Base-by-base conservation (phyloP, 352 stramenopile species). In the Paralagenidium karlingii region DNA sequence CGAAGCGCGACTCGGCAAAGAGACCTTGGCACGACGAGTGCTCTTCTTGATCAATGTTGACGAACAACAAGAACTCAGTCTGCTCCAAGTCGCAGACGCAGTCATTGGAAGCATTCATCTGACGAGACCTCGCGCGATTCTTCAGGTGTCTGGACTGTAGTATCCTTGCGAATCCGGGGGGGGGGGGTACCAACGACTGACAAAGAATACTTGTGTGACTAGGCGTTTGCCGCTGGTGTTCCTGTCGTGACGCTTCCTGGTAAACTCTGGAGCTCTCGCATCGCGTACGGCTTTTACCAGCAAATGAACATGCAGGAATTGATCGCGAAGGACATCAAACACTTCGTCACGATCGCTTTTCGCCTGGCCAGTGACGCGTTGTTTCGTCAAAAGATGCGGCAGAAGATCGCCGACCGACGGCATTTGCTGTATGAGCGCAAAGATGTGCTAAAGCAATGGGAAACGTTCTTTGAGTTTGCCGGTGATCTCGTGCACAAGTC, bases 381-480 rank as follows among this genome's bases (percentile, higher is more conserved):
- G 1, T 85, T 85, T 26, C 68, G 68, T 25, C 32, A 49, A 7
- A 43, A 43, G 22, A 77, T 83, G 55, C 48, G 44, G n/a, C 20
- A 45, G 10, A 56, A 69, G 28, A 60, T 87, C 18, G 51, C 64
- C 22, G 45, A 49, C 2, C 54, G 58, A 24, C 59, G 63, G 3
- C 40, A 50, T 18, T 55, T 45, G 1, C 22, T 87, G n/a, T 73
- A 69, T 4, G 47, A 63, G 40, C 61, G 78, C 39, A 3, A 16
- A 13, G 28, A 49, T 9, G 70, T 67, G 2, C 58, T 88, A 1
- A 15, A 51, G n/a, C 64, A 85, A 38, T 88, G 75, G 75, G 70
- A 84, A 47, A 56, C 47, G 25, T 85, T 88, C 37, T 63, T 88
- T 19, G 56, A 82, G 10, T 65, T 75, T 46, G 61, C 60, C n/a